phyloP scores from a whole-genome alignment of 73 alveolate species.

The Paramecium pentaurelia region DNA sequence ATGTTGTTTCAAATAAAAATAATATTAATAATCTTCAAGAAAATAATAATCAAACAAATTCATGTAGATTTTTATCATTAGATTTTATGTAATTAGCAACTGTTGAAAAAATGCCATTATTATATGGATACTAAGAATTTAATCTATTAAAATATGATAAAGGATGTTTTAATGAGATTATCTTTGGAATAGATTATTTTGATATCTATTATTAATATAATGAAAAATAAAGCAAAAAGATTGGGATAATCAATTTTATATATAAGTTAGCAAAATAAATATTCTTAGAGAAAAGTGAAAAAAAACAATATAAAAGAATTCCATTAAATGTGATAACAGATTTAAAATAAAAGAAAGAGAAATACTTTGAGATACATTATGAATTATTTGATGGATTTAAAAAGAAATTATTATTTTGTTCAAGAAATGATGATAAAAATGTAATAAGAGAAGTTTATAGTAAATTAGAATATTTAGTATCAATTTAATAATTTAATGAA shows the following conservation, averaged over 20 bases:
- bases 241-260: not conserved
- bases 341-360: not conserved
- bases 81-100: not conserved
- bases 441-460: not conserved
- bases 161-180: not conserved
- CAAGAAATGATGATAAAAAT: conserved; percentile 9
- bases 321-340: not conserved
- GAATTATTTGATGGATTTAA: not conserved
- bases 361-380: not conserved
- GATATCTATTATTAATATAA: not conserved
- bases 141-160: not conserved
- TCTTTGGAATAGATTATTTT: not conserved
- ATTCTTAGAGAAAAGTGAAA: not conserved
- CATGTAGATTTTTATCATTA: not conserved
- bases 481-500: not conserved
- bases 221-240: not conserved
- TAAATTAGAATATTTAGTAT: not conserved
- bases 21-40: not conserved
- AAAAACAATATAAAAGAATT: not conserved
- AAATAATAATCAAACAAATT: not conserved
- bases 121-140: not conserved
- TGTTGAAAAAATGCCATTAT: not conserved
- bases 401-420: not conserved
- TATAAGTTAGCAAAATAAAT: not conserved
- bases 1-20: not conserved